These are phyloP conservation scores for Ogataea parapolymorpha DNA, from an alignment of 805 yeast genomes.

Conservation along the genomic window DNA sequence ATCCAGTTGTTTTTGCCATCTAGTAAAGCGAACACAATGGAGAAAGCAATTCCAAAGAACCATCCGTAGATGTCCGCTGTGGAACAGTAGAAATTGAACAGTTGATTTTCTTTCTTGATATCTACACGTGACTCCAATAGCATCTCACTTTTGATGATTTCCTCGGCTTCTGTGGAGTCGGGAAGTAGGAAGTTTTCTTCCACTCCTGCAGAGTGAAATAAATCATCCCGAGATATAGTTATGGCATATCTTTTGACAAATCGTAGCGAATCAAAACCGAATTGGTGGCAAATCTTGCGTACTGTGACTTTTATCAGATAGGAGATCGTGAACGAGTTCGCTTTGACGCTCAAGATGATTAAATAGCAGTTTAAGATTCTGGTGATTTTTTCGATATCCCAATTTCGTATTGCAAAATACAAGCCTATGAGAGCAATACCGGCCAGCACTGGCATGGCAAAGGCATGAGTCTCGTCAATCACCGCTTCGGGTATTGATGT, in stretches of 20 bases:
- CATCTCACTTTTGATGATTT: slow-evolving; percentile 28
- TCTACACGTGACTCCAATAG: slow-evolving; percentile 21
- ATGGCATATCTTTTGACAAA: slow-evolving; percentile 39
- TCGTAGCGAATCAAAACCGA: slow-evolving; percentile 26
- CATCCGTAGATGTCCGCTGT: slow-evolving; percentile 28
- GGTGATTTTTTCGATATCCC: slow-evolving; percentile 32
- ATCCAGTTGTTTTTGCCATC: slow-evolving; percentile 43
- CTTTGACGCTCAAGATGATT: slow-evolving; percentile 31
- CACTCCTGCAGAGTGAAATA: slow-evolving; percentile 37
- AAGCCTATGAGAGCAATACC: slow-evolving; percentile 37
- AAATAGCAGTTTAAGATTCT: slow-evolving; percentile 36
- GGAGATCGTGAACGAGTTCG: slow-evolving; percentile 32
- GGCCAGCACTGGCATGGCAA: slow-evolving; percentile 44
- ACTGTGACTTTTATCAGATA: slow-evolving; percentile 26
- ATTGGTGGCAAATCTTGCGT: slow-evolving; percentile 30
- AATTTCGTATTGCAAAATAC: slow-evolving; percentile 35
- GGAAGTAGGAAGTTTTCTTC: slow-evolving; percentile 33
- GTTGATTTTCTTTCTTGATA: slow-evolving; percentile 31
- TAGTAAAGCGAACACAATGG: slow-evolving; percentile 11
- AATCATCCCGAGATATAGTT: slow-evolving; percentile 38
- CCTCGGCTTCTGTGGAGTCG: slow-evolving; percentile 30
- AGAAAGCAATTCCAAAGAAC: slow-evolving; percentile 16
- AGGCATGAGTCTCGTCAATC: slow-evolving; percentile 32
- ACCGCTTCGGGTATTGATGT: slow-evolving; percentile 12
- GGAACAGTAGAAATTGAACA: slow-evolving; percentile 34